Base-by-base conservation (phyloP, 345 rosid genomes). In the Boechera stricta region DNA sequence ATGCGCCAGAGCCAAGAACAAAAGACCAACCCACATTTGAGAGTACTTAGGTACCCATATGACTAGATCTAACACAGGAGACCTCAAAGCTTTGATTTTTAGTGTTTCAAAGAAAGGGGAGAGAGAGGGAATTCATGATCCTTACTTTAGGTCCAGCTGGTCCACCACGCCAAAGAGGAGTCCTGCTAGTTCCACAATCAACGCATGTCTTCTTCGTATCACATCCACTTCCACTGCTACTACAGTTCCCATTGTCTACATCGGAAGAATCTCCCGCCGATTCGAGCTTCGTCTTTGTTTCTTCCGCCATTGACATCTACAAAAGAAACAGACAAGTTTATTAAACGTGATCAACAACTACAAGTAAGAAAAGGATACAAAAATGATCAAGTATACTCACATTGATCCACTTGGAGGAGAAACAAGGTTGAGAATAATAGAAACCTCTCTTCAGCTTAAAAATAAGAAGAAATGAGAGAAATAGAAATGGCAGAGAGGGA, bases 121-220 rank as follows among this genome's bases (percentile, higher is more conserved):
- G 29, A 15, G 51, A 16, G 24, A 28, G 4, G 33, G 3, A 8
- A 35, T 35, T 57, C 1, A 61, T 55, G 29, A 58, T 9, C 11
- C 10, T 54, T 67, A 89, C 99, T 90, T 93, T 95, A 12, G 99
- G 99, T 0, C 99, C 99, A 36, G 99, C 94, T 0, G 99, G 99
- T 6, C 99, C 99, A 6, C 98, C 92, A 35, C 99, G 84, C 99
- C 99, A 95, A 6, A 95, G 93, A 10, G 99, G 99, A 48, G 99
- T 95, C 69, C 85, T 88, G 12, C 86, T 67, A 8, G 99, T 95
- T 5, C 98, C 98, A 32, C 99, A 95, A 86, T 92, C 97, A 12
- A 91, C 91, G 65, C 99, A 95, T 0, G 89, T 85, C 61, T 92
- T 95, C 86, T 88, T 94, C 55, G 60, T 79, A 18, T 79, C 75